Evolutionary conservation across 805 yeast genomes (phyloP), one percentile per base, ranked within the genome.

Genomic region (Kazachstania kunashirensis): DNA sequence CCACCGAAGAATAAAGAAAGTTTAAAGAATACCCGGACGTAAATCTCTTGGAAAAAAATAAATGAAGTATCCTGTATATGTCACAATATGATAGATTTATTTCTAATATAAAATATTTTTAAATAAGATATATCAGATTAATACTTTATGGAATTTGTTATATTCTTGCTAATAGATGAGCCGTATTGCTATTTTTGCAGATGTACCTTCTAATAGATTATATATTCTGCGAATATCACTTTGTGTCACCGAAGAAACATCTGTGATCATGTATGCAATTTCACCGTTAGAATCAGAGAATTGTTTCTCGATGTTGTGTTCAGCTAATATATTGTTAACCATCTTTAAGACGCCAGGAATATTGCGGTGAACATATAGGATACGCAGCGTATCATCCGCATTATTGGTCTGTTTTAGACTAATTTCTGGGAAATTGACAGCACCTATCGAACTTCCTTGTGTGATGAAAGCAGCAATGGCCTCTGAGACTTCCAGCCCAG

Each of bases 371-470:
- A 88, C 82, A 66, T 89, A 92, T 53, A 92, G 71, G 28, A 92
- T 94, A 67, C 97, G 84, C 48, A 88, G 96, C 57, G 79, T 73
- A 55, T 81, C 79, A 61, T 84, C 94, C 55, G 83, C 94, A 61
- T 79, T 71, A 52, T 85, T 83, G 47, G 84, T 68, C 24, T 85
- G 79, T 67, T 96, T 82, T 52, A 89, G 71, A 17, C 86, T 66
- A 46, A 89, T 96, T 68, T 92, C 97, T 53, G 98, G 98, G 92
- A 92, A 88, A 73, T 92, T 89, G 41, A 89, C 97, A 5, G 97
- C 88, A 53, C 96, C 96, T 32, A 73, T 73, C 11, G 96, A 83
- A 53, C 77, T 70, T 68, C 97, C 97, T 70, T 89, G 97, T 66
- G 85, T 88, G 61, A 92, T 80, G 68, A 85, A 92, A 58, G 83